These are phyloP conservation scores for Chlamydomonas sp. DNA, from an alignment of 139 green algal genomes.

Conservation along the genomic window DNA sequence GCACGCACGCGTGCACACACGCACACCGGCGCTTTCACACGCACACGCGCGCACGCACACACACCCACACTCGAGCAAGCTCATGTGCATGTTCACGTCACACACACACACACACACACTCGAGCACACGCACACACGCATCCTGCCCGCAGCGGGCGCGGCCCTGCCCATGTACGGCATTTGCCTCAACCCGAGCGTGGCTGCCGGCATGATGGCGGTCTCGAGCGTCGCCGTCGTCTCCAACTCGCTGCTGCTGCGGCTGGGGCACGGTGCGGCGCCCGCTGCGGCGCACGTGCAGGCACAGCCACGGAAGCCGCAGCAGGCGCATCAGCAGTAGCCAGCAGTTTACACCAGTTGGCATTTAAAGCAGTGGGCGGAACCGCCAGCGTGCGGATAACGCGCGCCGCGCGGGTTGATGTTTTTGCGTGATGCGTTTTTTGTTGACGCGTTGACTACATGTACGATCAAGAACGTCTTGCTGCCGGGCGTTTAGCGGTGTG, in stretches of 20 bases:
- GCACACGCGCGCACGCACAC: too few relatives aligned
- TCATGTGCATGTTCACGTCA: background rate
- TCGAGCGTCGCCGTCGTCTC: conserved; percentile 78
- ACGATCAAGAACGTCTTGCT: too few relatives aligned
- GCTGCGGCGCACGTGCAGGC: background rate
- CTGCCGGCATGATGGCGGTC: conserved; percentile 86
- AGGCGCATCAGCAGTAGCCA: too few relatives aligned
- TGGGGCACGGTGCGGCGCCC: background rate
- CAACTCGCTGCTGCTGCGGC: conserved; percentile 80
- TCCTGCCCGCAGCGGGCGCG: conserved; percentile 61
- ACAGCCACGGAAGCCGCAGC: background rate
- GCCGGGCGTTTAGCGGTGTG: too few relatives aligned
- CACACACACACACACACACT: background rate
- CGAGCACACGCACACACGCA: background rate
- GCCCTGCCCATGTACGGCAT: conserved; percentile 70
- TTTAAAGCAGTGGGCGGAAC: too few relatives aligned
- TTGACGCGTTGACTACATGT: too few relatives aligned
- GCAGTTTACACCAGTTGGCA: too few relatives aligned
- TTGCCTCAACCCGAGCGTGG: conserved; percentile 71
- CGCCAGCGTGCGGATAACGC: too few relatives aligned
- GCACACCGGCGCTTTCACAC: too few relatives aligned
- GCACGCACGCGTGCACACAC: background rate
- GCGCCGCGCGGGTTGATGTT: too few relatives aligned
- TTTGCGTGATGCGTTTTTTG: too few relatives aligned
- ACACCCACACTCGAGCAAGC: background rate